These are phyloP conservation scores for Thermothelomyces thermophilus DNA, from an alignment of 2,329 filamentous ascomycete species.

Conservation along the genomic window DNA sequence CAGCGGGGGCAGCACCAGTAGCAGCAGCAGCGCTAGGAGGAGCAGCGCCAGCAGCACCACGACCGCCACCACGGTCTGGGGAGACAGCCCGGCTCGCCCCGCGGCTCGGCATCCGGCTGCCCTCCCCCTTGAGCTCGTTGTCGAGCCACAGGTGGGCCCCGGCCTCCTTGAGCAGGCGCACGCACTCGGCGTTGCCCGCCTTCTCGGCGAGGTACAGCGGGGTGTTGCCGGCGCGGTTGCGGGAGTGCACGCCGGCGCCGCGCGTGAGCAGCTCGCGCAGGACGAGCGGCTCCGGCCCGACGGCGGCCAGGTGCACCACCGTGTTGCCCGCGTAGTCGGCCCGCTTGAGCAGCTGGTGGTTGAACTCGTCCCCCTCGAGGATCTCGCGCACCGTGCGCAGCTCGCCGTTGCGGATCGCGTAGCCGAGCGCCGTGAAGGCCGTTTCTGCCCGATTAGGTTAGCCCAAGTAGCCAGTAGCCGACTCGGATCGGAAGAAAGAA, in stretches of 20 bases:
- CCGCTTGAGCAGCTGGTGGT: conserved; percentile 57
- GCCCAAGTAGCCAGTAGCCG: background rate
- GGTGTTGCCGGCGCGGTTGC: conserved; percentile 60
- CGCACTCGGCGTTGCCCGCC: conserved; percentile 47
- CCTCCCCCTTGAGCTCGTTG: conserved; percentile 30
- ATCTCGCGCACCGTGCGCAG: conserved; percentile 59
- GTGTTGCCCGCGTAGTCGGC: conserved; percentile 80
- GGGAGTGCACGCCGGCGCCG: conserved; percentile 60
- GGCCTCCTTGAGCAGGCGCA: conserved; percentile 47
- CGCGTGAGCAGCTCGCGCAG: conserved; percentile 52
- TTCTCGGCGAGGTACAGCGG: conserved; percentile 58
- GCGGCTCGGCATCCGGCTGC: conserved; percentile 12
- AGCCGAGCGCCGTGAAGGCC: conserved; percentile 69
- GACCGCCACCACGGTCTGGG: background rate
- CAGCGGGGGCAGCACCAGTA: no score
- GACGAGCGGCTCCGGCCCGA: conserved; percentile 48
- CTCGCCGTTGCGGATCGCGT: conserved; percentile 70
- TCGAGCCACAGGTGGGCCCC: conserved; percentile 55
- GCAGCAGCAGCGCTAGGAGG: no score
- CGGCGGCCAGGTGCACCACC: conserved; percentile 51
- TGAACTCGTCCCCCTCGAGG: conserved; percentile 55
- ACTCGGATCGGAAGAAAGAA: background rate
- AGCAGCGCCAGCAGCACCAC: background rate
- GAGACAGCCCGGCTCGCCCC: conserved; percentile 6
- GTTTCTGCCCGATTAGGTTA: conserved; percentile 38